These are phyloP conservation scores for Jatropha curcas DNA, from an alignment of 345 rosid genomes.

Conservation along the genomic window DNA sequence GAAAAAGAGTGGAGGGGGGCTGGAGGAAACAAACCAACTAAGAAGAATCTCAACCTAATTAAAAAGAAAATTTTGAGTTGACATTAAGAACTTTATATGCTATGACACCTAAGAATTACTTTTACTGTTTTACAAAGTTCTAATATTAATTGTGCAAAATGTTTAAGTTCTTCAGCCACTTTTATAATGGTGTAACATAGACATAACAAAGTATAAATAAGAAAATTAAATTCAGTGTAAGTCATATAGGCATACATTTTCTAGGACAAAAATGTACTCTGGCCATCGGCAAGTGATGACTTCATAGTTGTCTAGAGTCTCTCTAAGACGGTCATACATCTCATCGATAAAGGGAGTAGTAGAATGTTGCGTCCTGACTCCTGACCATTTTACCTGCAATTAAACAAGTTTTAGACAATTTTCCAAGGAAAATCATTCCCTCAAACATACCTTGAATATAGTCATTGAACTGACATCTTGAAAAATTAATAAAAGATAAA, in stretches of 20 bases:
- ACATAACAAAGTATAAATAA: neutral
- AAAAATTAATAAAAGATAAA: neutral
- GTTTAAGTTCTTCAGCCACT: neutral
- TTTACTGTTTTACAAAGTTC: no score
- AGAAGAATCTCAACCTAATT: neutral
- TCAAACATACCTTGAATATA: neutral
- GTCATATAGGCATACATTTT: conserved; percentile 56
- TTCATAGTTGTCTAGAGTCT: conserved; percentile 75
- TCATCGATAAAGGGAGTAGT: conserved; percentile 97
- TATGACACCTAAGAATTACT: no score
- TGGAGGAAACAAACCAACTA: no score
- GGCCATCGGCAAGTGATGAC: conserved; percentile 97
- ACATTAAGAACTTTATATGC: neutral
- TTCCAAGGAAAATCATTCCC: neutral
- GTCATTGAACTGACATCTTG: neutral
- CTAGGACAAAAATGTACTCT: conserved; percentile 84
- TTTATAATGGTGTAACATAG: neutral
- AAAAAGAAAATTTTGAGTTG: neutral
- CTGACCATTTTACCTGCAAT: conserved; percentile 92
- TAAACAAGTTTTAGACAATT: conserved; percentile 22
- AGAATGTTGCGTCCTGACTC: conserved; percentile 88
- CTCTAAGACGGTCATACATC: conserved; percentile 82
- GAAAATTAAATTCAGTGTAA: neutral
- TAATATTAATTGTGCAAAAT: neutral
- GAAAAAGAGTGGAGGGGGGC: no score